Evolutionary conservation across 2,329 filamentous ascomycete species (phyloP), one percentile per base, ranked within the genome.

Genomic region (Colletotrichum graminicola): DNA sequence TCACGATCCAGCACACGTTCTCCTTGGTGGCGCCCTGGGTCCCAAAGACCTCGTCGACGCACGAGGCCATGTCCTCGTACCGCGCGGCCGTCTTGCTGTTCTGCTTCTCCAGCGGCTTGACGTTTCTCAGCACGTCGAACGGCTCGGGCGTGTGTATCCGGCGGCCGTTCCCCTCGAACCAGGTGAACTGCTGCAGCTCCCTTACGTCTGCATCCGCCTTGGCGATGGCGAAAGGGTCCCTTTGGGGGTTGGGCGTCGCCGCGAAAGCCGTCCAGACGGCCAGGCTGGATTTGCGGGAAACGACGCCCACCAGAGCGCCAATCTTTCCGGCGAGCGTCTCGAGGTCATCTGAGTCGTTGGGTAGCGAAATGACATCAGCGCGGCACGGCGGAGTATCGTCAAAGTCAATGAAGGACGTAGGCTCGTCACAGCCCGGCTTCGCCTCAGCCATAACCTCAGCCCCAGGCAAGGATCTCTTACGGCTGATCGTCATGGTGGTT

Each of bases 51-150:
- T 60, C 43, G 63, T 66, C 52, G 54, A 66, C 34, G 41, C 54
- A 49, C 39, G 52, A 60, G 29, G 63, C 52, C 63, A 60, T 66
- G 34, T 59, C 54, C 43, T 41, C 54, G 52, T 59, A 66, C 41
- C 61, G 62, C 41, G 29, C 49, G 14, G 51, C 39, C 62, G 51
- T 65, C 51, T 57, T 65, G 12, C 0, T 57, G 39, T 39, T 55
- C 10, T 63, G 47, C 47, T 7, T 39, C 10, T 23, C 49, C 23
- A 63, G 47, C 14, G 36, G 32, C 34, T 54, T 63, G 45, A 63
- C 61, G 47, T 54, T 21, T 11, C 23, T 63, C 29, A n/a, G 3
- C 14, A 63, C 47, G 61, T 63, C 61, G 47, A 63, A 39, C 18
- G 21, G 47, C 51, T 8, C 23, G 29, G 21, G 29, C 3, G 29